A percentile compares a stretch with the other conserved stretches of the same genome.
phyloP scores from a whole-genome alignment of 495 filamentous ascomycete genomes.

The Annulohypoxylon nitens region DNA sequence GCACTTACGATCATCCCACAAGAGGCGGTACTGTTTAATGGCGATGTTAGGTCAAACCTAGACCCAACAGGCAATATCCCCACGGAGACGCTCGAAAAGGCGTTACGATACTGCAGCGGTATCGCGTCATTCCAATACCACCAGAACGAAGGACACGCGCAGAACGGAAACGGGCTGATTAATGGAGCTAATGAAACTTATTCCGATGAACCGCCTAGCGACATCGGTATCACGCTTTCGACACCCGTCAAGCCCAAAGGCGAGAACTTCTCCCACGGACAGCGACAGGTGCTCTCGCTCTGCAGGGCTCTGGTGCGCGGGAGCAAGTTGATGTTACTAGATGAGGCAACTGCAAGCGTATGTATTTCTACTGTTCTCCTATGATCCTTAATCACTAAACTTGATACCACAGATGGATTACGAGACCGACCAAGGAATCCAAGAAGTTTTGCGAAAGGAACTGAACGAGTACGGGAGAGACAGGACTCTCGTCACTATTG shows the following conservation, averaged over 20 bases:
- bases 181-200: conserved; percentile 44
- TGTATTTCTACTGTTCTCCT: conserved; percentile 7
- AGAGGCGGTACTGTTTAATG: conserved; percentile 68
- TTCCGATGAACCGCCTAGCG: conserved; percentile 29
- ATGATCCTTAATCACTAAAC: not conserved
- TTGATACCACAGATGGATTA: conserved; percentile 59
- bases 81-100: conserved; percentile 56
- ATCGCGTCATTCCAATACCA: conserved; percentile 62
- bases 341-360: conserved; percentile 68
- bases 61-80: conserved; percentile 63
- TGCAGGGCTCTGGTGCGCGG: conserved; percentile 67
- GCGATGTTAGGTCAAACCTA: conserved; percentile 63
- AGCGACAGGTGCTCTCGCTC: conserved; percentile 69
- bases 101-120: conserved; percentile 58
- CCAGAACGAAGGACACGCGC: conserved; percentile 42
- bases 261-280: conserved; percentile 69
- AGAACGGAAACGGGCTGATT: conserved; percentile 43
- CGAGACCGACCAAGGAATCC: conserved; percentile 67
- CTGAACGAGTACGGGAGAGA: conserved; percentile 54
- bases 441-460: conserved; percentile 59
- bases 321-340: conserved; percentile 67
- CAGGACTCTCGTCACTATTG: conserved; percentile 65
- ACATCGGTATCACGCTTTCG: conserved; percentile 53
- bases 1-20: conserved; percentile 69
- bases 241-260: conserved; percentile 64